Conservation (phyloP, 1,284 basidiomycete genomes). For the Ustilago crameri region DNA sequence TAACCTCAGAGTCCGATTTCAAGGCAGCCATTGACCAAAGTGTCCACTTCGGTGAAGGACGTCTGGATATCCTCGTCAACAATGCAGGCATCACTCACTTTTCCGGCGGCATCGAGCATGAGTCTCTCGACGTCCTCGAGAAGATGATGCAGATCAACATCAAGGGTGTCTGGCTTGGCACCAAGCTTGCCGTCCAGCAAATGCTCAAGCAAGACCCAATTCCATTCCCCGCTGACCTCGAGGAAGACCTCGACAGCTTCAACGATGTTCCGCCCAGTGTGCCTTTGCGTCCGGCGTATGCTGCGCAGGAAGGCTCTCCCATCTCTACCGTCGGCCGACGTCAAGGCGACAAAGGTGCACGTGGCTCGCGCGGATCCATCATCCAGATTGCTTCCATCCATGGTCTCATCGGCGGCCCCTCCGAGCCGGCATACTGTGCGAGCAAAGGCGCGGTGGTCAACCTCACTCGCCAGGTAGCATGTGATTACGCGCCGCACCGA, state of each 20-base stretch:
- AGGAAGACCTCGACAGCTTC: slow-evolving; percentile 46
- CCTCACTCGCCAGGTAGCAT: slow-evolving; percentile 41
- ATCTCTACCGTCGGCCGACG: slow-evolving; percentile 31
- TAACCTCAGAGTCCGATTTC: slow-evolving; percentile 43
- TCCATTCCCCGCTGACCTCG: slow-evolving; percentile 37
- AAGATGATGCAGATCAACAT: slow-evolving; percentile 46
- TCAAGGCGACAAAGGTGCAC: slow-evolving; percentile 33
- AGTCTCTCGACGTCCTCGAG: slow-evolving; percentile 38
- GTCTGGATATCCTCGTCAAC: slow-evolving; percentile 45
- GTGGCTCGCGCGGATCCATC: slow-evolving; percentile 42
- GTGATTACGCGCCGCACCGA: slow-evolving; percentile 44
- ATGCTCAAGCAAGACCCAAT: slow-evolving; percentile 47
- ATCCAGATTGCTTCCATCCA: slow-evolving; percentile 51
- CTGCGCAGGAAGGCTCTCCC: slow-evolving; percentile 19
- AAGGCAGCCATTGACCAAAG: slow-evolving; percentile 29
- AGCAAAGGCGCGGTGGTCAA: slow-evolving; percentile 46
- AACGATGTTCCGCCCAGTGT: slow-evolving; percentile 14
- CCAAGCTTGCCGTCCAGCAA: slow-evolving; percentile 41
- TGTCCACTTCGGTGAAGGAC: slow-evolving; percentile 22
- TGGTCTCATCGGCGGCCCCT: slow-evolving; percentile 45
- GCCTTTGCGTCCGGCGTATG: slow-evolving; percentile 12
- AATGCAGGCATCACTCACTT: slow-evolving; percentile 36
- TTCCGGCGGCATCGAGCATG: slow-evolving; percentile 42
- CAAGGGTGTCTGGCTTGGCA: slow-evolving; percentile 45
- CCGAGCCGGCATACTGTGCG: slow-evolving; percentile 47